Percentiles rank a stretch among this genome's conserved stretches.
Conservation (phyloP, 1,139 yeast genomes). For the Wickerhamiella pararugosa region DNA sequence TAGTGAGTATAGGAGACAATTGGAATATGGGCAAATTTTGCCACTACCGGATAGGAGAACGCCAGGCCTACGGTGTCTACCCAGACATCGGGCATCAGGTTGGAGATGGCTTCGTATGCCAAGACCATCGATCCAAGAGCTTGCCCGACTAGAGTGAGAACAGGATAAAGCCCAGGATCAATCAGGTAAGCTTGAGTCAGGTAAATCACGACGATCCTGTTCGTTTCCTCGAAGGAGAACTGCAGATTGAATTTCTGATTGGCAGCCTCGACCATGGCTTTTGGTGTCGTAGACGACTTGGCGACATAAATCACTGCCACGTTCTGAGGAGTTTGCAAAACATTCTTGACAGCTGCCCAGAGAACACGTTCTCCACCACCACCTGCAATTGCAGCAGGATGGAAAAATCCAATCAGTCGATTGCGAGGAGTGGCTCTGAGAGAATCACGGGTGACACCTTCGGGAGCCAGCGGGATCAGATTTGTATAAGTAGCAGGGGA, state of each 20-base stretch:
- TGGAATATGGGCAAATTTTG: constrained; percentile 47
- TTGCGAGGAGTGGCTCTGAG: constrained; percentile 13
- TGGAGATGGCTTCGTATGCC: constrained; percentile 53
- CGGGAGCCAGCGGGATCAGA: constrained; percentile 11
- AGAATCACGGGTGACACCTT: constrained; percentile 14
- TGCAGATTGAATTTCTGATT: constrained; percentile 46
- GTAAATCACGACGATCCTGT: constrained; percentile 57
- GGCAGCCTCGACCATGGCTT: constrained; percentile 43
- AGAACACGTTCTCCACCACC: constrained; percentile 97
- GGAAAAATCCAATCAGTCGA: constrained; percentile 64
- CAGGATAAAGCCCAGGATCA: constrained; percentile 61
- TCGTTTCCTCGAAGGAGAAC: constrained; percentile 27
- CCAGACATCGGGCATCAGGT: constrained; percentile 77
- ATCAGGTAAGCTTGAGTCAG: constrained; percentile 49
- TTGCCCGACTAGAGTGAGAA: constrained; percentile 74
- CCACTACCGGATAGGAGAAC: constrained; percentile 55
- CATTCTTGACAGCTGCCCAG: constrained; percentile 82
- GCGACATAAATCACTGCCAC: constrained; percentile 72
- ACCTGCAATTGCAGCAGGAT: constrained; percentile 90
- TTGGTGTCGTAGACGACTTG: constrained; percentile 31
- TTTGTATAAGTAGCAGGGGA: constrained; percentile 34
- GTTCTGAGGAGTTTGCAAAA: constrained; percentile 40
- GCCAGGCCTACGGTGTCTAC: constrained; percentile 93
- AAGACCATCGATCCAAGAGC: constrained; percentile 62
- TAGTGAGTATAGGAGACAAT: constrained; percentile 81